Conservation (phyloP, 306 rosid genomes). For the Clitoria ternatea region DNA sequence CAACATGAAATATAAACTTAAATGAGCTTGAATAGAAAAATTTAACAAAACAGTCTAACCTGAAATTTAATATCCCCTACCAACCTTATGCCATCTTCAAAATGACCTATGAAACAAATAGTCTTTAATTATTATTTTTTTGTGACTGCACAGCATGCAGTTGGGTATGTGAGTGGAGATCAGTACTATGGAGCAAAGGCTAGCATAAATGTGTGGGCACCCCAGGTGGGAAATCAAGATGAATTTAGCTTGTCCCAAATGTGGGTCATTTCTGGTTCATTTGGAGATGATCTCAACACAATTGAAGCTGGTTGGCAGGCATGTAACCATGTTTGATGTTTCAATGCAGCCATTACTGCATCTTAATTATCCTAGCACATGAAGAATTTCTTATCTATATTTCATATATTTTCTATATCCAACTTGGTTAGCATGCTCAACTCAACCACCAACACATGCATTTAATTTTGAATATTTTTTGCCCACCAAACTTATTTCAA, state of each 20-base stretch:
- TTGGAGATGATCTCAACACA: constrained; percentile 92
- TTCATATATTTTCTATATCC: background rate
- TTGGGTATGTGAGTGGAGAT: constrained; percentile 90
- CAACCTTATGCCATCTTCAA: background rate
- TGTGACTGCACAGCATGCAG: constrained; percentile 72
- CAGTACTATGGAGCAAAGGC: constrained; percentile 93
- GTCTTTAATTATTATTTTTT: background rate
- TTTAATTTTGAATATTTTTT: background rate
- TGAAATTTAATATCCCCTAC: background rate
- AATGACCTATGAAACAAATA: background rate
- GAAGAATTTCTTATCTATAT: background rate
- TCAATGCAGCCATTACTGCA: constrained; percentile 23
- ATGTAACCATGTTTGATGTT: too few relatives aligned
- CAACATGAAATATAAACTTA: background rate
- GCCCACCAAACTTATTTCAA: constrained; percentile 35
- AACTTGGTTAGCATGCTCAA: constrained; percentile 27
- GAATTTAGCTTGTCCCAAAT: constrained; percentile 97
- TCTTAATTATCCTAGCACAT: background rate
- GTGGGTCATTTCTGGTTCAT: constrained; percentile 98
- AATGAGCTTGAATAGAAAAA: background rate
- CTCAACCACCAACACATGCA: constrained; percentile 40
- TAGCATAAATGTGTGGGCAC: constrained; percentile 98
- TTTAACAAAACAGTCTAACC: background rate
- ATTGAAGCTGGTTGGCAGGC: constrained; percentile 99
- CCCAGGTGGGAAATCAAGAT: constrained; percentile 69